Base-by-base conservation (phyloP, 805 yeast species). In the Myxozyma mucilagina region DNA sequence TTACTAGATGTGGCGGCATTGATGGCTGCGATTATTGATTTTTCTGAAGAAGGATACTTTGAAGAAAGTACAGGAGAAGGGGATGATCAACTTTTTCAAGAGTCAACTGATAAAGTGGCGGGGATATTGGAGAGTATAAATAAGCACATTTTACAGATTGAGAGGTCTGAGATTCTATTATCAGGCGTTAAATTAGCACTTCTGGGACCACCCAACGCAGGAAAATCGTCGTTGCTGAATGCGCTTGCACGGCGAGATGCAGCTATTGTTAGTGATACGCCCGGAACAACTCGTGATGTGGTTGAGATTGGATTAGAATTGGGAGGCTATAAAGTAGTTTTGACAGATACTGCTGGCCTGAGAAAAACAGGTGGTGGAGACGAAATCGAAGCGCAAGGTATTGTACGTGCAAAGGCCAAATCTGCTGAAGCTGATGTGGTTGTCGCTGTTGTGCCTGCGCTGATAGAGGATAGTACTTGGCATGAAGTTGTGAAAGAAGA, bases 291-390 rank as follows among this genome's bases (percentile, higher is more conserved):
- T 0, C 79, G 99, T 69, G 99, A 94, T 70, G 76, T 89, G 0
- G 82, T 94, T 29, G 96, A 91, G 66, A 83, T 90, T 1, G 88
- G 90, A 0, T 70, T 94, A 34, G 92, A 92, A 70, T 82, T 94
- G 2, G 80, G 82, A 38, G 99, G 99, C 0, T 90, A 80, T 72
- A 93, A 92, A 71, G 87, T 90, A 0, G 79, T 90, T 2, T 73
- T 92, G 24, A 90, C 96, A 2, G 99, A 94, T 72, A 92, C 98
- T 0, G 99, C 99, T 0, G 99, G 99, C 0, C 82, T 94, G 4
- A 74, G 98, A 61, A 73, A 78, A 10, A 69, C 76, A 0, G 71
- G 74, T 0, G 59, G 36, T 6, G 51, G 58, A 3, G 69, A 68
- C 66, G 69, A 71, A 5, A 86, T 90, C 36, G 97, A 90, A 68